phyloP scores from a whole-genome alignment of 2,329 filamentous ascomycete genomes.

The Fusarium duplospermum region DNA sequence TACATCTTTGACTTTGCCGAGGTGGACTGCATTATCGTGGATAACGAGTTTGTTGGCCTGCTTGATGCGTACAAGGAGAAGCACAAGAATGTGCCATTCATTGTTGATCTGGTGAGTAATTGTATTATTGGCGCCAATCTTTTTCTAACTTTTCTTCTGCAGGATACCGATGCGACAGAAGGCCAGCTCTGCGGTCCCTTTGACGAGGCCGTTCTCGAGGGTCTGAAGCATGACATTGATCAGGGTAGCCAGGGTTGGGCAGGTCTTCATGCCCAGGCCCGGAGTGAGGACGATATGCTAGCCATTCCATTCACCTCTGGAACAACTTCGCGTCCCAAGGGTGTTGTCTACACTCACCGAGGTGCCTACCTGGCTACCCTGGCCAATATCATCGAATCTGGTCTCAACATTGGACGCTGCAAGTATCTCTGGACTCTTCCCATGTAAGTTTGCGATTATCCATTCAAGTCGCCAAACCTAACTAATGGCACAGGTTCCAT shows the following conservation, averaged over 20 bases:
- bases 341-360: slow-evolving; percentile 91
- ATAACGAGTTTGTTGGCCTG: slow-evolving; percentile 80
- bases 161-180: slow-evolving; percentile 82
- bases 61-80: slow-evolving; percentile 73
- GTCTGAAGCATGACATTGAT: slow-evolving; percentile 76
- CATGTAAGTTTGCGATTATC: slow-evolving; percentile 72
- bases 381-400: slow-evolving; percentile 89
- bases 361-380: slow-evolving; percentile 87
- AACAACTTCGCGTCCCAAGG: slow-evolving; percentile 91
- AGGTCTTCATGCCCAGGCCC: slow-evolving; percentile 75
- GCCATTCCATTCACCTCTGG: slow-evolving; percentile 95
- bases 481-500: slow-evolving; percentile 63
- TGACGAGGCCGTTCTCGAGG: slow-evolving; percentile 85
- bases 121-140: neutral
- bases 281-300: slow-evolving; percentile 82
- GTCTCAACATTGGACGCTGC: slow-evolving; percentile 80
- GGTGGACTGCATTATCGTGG: slow-evolving; percentile 87
- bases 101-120: slow-evolving; percentile 73
- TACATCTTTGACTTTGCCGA: slow-evolving; percentile 93
- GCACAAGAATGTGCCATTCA: slow-evolving; percentile 73
- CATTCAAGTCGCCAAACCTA: neutral
- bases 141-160: slow-evolving; percentile 38
- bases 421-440: slow-evolving; percentile 93
- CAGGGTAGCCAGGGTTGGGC: slow-evolving; percentile 79
- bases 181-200: slow-evolving; percentile 83